These are phyloP conservation scores for Plasmodium vivax DNA, from an alignment of 169 alveolate genomes.

Conservation along the genomic window DNA sequence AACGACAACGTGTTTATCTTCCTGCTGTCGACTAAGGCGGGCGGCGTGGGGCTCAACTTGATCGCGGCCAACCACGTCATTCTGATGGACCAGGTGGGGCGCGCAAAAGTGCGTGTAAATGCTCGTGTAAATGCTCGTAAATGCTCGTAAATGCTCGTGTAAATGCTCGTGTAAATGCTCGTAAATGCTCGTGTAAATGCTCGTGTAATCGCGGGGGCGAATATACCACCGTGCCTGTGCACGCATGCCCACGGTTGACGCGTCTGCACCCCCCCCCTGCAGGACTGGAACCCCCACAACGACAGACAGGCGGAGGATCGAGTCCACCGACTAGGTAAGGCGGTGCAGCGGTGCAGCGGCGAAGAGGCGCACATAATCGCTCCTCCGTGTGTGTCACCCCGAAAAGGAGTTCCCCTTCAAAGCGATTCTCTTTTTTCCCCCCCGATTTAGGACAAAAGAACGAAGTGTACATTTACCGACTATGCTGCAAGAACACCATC, in stretches of 20 bases:
- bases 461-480: slow-evolving; percentile 92
- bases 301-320: slow-evolving; percentile 96
- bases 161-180: no score
- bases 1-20: slow-evolving; percentile 92
- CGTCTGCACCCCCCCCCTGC: slow-evolving; percentile 18
- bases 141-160: no score
- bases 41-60: slow-evolving; percentile 98
- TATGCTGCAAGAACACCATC: slow-evolving; percentile 90
- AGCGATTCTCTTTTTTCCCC: background rate
- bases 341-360: background rate
- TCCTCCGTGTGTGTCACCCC: background rate
- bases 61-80: slow-evolving; percentile 98
- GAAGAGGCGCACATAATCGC: background rate
- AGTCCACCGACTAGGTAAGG: slow-evolving; percentile 91
- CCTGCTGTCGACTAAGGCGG: slow-evolving; percentile 97
- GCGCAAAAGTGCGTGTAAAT: background rate
- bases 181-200: no score
- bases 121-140: background rate
- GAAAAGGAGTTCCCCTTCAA: background rate
- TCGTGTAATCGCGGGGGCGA: background rate
- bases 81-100: slow-evolving; percentile 91
- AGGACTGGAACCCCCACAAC: slow-evolving; percentile 95
- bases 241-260: background rate
- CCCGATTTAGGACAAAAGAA: slow-evolving; percentile 86
- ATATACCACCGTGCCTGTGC: background rate